These are phyloP conservation scores for Acer negundo DNA, from an alignment of 345 rosid species.

Conservation along the genomic window DNA sequence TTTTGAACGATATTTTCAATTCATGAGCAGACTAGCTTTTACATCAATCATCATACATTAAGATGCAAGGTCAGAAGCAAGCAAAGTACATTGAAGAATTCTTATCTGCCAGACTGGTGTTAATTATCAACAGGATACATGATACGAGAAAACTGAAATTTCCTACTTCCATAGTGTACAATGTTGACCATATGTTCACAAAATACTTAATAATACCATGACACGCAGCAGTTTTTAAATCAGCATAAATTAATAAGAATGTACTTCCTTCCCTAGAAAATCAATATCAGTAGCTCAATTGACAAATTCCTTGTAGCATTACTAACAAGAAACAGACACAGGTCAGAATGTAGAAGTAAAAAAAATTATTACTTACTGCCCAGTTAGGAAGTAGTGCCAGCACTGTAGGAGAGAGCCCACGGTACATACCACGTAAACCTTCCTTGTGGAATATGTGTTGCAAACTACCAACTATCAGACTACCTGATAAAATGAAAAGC, in stretches of 20 bases:
- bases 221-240: neutral
- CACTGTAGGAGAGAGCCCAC: conserved; percentile 76
- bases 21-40: neutral
- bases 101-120: neutral
- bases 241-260: neutral
- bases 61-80: neutral
- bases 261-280: neutral
- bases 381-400: conserved; percentile 87
- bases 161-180: neutral
- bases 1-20: neutral
- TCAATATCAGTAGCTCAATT: neutral
- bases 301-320: conserved; percentile 1
- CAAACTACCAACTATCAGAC: conserved; percentile 79
- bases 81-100: neutral
- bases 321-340: neutral
- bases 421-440: conserved; percentile 79
- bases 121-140: neutral
- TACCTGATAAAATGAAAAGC: conserved; percentile 49
- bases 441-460: conserved; percentile 67
- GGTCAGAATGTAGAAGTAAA: neutral
- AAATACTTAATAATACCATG: neutral
- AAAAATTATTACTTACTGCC: conserved; percentile 54
- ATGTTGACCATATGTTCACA: neutral
- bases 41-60: neutral
- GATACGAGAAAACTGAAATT: neutral